Base-by-base conservation (phyloP, 208 protist species). In the Leishmania major region DNA sequence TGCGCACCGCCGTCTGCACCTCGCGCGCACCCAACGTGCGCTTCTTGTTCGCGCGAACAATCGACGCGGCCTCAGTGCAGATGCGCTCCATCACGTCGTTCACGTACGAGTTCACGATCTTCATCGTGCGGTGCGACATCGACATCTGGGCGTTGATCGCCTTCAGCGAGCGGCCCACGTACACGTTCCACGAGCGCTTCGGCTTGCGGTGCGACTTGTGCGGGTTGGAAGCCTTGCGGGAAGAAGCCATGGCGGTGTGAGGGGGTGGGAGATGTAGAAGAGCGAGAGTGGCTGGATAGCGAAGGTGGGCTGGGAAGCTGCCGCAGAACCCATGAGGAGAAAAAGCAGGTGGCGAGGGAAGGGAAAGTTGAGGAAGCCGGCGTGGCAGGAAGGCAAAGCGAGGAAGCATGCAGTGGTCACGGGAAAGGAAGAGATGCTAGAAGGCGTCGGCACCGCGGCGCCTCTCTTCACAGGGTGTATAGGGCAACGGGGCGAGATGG, bases 61-160 rank as follows among this genome's bases (percentile, higher is more conserved):
- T 92, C 35, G 90, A 88, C 59, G 95, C 95, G 7, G 98, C 98
- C 92, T 99, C 98, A 66, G 83, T 81, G n/a, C 97, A 96, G 77
- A 99, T 97, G 85, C 98, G 93, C 90, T 99, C 98, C 87, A 99
- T 99, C 83, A 99, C 94, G 94, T 99, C 99, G 89, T 96, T 97
- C 82, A 99, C 97, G 86, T 99, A 99, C 37, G 96, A 99, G 95
- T 99, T 99, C 95, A 99, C 98, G 81, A 99, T 99, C 78, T 85
- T 89, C 98, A 99, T 99, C 76, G 97, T 98, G 82, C 96, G 93
- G 85, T 90, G 93, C 51, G 96, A 98, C 88, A 99, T 98, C 86
- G 97, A 98, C 79, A 98, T 99, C 78, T 93, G 87, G 84, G 98
- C 94, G 95, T 99, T 98, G 80, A 99, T 98, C 88, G 98, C 93